Evolutionary conservation across 176 grass and related monocot genomes (phyloP).

Genomic region (Zea mays): Zm-B73-REFERENCE-NAM-5.0 NC_050102.1:171991501-171992000

Average conservation of each 20-base stretch:
- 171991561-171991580: slow-evolving; percentile 98
- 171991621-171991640: slow-evolving; percentile 70
- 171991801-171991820: slow-evolving; percentile 86
- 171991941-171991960: slow-evolving; percentile 70
- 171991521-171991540: slow-evolving; percentile 63
- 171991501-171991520: slow-evolving; percentile 41
- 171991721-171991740: slow-evolving; percentile 27
- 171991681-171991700: slow-evolving; percentile 55
- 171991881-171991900: slow-evolving; percentile 86
- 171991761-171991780: slow-evolving; percentile 24
- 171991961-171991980: slow-evolving; percentile 90
- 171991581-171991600: slow-evolving; percentile 77
- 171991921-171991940: slow-evolving; percentile 67
- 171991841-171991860: slow-evolving; percentile 89
- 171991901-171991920: slow-evolving; percentile 97
- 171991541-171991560: slow-evolving; percentile 81
- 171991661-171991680: slow-evolving; percentile 76
- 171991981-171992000: slow-evolving; percentile 56
- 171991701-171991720: slow-evolving; percentile 35
- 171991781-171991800: slow-evolving; percentile 38
- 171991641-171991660: slow-evolving; percentile 53
- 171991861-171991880: slow-evolving; percentile 68
- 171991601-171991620: slow-evolving; percentile 81
- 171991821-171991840: slow-evolving; percentile 85
- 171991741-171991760: slow-evolving; percentile 30